Base-by-base conservation (phyloP, 73 alveolate species). In the Durusdinium trenchii region DNA sequence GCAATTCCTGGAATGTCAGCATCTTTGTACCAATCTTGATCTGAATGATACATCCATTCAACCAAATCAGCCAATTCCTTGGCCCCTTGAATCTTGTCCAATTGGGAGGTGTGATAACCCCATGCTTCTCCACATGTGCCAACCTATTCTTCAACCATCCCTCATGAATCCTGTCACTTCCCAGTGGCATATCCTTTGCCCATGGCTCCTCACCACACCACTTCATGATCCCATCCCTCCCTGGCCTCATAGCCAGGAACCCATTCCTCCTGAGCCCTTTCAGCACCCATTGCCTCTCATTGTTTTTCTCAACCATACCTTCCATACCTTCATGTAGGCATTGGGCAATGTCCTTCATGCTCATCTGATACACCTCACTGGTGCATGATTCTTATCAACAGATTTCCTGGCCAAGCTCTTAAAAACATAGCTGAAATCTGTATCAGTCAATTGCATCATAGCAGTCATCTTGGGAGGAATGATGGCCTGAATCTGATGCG, bases 241-340 rank as follows among this genome's bases (percentile, higher is more conserved):
- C 81, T 16, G 95, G 95, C 60, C 95, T 35, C 95, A 86, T 1
- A 18, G 95, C 95, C 78, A 86, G 42, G 14, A 52, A 38, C n/a
- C n/a, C 95, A 36, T 86, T 86, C 45, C 95, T 52, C 32, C 95
- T 57, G 45, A 86, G 32, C 1, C 95, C 94, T 32, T 4, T 40
- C 54, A 85, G 32, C 47, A 85, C 94, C 79, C 76, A 85, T 7
- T 52, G 38, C n/a, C 43, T 62, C 57, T 57, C 57, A n/a, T 86
- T 60, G 42, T 86, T 86, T 32, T 18, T 14, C 52, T 52, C 35
- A 45, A 54, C 16, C 95, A 86, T 86, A 38, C 3, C 38, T 38
- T 86, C 81, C 95, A 86, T 54, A 57, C 61, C 79, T 9, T 52
- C 30, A 14, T 86, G 46, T 20, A 86, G 4, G 61, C 30, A 40